Evolutionary conservation across 441 rosid species (phyloP).

Genomic region (Biscutella laevigata): DNA sequence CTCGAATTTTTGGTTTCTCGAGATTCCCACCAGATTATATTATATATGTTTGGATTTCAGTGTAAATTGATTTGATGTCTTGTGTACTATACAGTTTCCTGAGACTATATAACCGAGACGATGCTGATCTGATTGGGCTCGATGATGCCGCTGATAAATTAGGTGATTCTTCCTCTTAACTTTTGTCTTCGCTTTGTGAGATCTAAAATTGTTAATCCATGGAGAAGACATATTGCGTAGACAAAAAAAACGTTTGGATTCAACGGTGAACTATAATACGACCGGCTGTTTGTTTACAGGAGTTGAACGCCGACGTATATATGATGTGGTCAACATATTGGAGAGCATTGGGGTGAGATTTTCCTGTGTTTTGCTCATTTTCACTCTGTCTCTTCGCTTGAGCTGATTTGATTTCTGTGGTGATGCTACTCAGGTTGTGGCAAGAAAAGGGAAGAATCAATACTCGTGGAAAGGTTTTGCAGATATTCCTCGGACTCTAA

Average conservation of each 20-base stretch:
- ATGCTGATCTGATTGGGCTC: slow-evolving; percentile 47
- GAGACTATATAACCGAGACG: slow-evolving; percentile 52
- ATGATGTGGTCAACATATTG: slow-evolving; percentile 78
- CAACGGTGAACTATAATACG: neutral
- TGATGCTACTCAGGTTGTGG: slow-evolving; percentile 46
- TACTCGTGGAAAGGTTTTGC: slow-evolving; percentile 85
- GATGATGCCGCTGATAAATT: slow-evolving; percentile 66
- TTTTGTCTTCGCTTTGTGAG: neutral
- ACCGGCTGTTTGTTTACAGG: slow-evolving; percentile 34
- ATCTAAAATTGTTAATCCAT: neutral
- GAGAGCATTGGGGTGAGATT: slow-evolving; percentile 71
- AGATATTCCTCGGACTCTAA: slow-evolving; percentile 47
- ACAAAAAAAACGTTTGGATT: neutral
- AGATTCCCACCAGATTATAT: neutral
- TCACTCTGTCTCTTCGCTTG: neutral
- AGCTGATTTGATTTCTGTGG: neutral
- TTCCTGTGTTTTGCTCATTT: too few relatives aligned
- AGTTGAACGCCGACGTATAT: slow-evolving; percentile 81
- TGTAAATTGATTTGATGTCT: neutral
- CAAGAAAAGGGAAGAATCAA: slow-evolving; percentile 64
- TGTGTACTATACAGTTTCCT: slow-evolving; percentile 42
- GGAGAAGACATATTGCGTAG: neutral
- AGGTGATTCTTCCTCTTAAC: slow-evolving; percentile 32
- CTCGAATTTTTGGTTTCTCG: neutral
- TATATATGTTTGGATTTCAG: neutral